phyloP scores from a whole-genome alignment of 257 asterid species.

The Eucommia ulmoides region DNA sequence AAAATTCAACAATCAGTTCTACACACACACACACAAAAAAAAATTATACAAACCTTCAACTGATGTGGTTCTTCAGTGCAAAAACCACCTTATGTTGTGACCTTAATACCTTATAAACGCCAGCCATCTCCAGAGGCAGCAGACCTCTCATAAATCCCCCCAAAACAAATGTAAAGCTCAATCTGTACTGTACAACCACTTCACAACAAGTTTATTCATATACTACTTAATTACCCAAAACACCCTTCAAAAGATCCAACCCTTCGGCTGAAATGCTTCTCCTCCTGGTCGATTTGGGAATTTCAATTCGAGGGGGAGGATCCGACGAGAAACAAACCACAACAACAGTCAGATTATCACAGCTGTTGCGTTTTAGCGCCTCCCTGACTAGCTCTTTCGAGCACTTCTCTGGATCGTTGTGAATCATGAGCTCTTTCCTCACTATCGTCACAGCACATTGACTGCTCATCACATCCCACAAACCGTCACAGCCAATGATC shows the following conservation, averaged over 20 bases:
- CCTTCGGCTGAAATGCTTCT: slow-evolving; percentile 52
- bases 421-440: slow-evolving; percentile 71
- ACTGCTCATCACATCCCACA: slow-evolving; percentile 95
- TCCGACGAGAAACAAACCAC: slow-evolving; percentile 34
- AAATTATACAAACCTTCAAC: no score
- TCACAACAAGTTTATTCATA: no score
- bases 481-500: slow-evolving; percentile 78
- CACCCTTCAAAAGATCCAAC: slow-evolving; percentile 39
- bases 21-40: no score
- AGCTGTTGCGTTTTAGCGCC: slow-evolving; percentile 37
- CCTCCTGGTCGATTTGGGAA: slow-evolving; percentile 30
- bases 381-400: slow-evolving; percentile 46
- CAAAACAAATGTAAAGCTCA: no score
- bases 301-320: slow-evolving; percentile 34
- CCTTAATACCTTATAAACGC: no score
- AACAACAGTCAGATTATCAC: slow-evolving; percentile 35
- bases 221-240: slow-evolving; percentile 21
- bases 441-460: slow-evolving; percentile 75
- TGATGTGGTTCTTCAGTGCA: no score
- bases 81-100: no score
- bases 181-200: no score
- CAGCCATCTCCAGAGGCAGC: no score
- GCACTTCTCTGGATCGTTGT: slow-evolving; percentile 68
- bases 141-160: no score
- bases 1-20: no score